phyloP scores from a whole-genome alignment of 495 filamentous ascomycete genomes.

The Antarctomyces pellizariae region DNA sequence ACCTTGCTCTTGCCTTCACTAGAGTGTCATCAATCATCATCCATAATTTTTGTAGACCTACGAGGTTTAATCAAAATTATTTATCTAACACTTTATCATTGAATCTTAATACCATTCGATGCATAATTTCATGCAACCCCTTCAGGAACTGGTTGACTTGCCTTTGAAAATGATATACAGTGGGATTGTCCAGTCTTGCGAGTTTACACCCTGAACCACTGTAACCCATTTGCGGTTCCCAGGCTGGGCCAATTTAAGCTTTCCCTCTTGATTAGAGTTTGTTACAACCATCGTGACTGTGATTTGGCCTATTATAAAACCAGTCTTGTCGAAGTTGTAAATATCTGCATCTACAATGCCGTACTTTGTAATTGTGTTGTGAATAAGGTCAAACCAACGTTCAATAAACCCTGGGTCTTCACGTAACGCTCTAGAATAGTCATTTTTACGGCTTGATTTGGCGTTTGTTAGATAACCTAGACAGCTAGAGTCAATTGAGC shows the following conservation, averaged over 20 bases:
- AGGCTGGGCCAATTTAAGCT: constrained; percentile 12
- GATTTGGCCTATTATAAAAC: constrained; percentile 18
- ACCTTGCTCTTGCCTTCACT: too few species aligned
- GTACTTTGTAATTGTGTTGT: constrained; percentile 15
- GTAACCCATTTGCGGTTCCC: constrained; percentile 20
- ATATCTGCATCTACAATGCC: constrained; percentile 17
- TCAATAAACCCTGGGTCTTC: constrained; percentile 17
- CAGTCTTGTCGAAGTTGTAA: constrained; percentile 24
- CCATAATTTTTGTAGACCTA: too few species aligned
- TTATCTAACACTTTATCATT: too few species aligned
- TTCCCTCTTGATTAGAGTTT: constrained; percentile 8
- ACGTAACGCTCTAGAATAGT: constrained; percentile 9
- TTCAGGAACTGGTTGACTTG: too few species aligned
- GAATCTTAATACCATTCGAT: too few species aligned
- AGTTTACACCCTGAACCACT: constrained; percentile 15
- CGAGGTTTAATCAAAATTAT: too few species aligned
- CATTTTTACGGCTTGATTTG: too few species aligned
- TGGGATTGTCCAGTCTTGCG: constrained; percentile 12
- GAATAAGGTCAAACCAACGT: constrained; percentile 16
- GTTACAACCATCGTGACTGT: constrained; percentile 14
- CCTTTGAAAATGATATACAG: constrained; percentile 16
- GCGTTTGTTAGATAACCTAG: too few species aligned
- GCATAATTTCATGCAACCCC: too few species aligned
- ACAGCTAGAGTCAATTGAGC: too few species aligned
- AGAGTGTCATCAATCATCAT: too few species aligned